Evolutionary conservation across 768 basidiomycete species (phyloP), one percentile per base, ranked within the genome.

Genomic region (Boletellus sp.): DNA sequence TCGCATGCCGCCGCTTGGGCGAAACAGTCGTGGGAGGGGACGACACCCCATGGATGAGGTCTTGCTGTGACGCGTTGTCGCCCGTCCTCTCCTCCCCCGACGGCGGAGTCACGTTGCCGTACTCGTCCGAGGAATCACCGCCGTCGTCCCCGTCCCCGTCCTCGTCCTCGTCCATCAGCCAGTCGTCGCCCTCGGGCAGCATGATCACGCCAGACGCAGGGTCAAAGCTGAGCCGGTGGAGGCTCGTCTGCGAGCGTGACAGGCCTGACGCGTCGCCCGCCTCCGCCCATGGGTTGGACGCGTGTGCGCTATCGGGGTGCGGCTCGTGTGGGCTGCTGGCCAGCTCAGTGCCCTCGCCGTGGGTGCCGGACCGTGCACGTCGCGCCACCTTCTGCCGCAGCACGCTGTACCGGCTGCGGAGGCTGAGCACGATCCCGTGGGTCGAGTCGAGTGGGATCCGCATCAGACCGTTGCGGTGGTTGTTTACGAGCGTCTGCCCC

Each of bases 131-230:
- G 34, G 64, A 65, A 19, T 71, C 36, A 37, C 17, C 73, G 17
- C 62, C 61, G 11, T 55, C 54, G 23, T 55, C 73, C 19, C 59
- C 61, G 11, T 55, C 54, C 16, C 52, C 51, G 22, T 83, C n/a
- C n/a, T n/a, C n/a, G n/a, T n/a, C n/a, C n/a, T n/a, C 83, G 32
- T 74, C 79, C 9, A 75, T 71, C 55, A 85, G 69, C 80, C 86
- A 87, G 54, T 79, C 77, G 26, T 74, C 78, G 55, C 83, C 78
- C 34, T 93, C 90, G 0, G 92, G 90, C 3, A 94, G 70, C 76
- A 86, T 85, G 55, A 94, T 94, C 32, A 94, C 89, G 1, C 93
- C 93, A 3, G 87, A 87, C 5, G 83, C 90, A 43, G 83, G 84
- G 62, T 94, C 91, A 54, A 85, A 94, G 68, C 89, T 92, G 47